Base-by-base conservation (phyloP, 2,329 filamentous ascomycete genomes). In the Alternaria viburni region DNA sequence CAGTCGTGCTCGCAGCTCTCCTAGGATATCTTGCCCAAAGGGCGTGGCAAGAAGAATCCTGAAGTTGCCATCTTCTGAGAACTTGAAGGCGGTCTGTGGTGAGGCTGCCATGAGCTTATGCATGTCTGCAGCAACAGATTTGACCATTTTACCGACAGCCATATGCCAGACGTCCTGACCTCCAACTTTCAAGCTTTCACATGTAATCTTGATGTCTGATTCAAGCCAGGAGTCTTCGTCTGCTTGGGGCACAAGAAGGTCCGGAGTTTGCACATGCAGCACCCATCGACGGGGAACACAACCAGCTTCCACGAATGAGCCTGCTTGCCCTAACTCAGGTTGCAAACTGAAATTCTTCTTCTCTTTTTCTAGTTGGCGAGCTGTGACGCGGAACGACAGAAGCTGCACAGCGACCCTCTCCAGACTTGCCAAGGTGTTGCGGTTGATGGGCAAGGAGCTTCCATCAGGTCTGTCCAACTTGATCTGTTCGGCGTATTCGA, bases 51-150 rank as follows among this genome's bases (percentile, higher is more conserved):
- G 81, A 8, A 86, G 83, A 57, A 93, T 81, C 15, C 85, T 85
- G 75, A 93, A 91, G 59, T 87, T 85, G 47, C 90, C 90, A 7
- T 84, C 85, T 21, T 80, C 79, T 66, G 87, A 85, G 76, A 91
- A 92, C 4, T 84, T 84, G 23, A 93, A 86, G 69, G 91, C 87
- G 4, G 83, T 82, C 68, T 90, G 88, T 23, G 89, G 81, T 52
- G 71, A 80, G 49, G 67, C 69, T n/a, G 78, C 69, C 65, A 79
- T 79, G 23, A 84, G 74, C 56, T 80, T 76, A 44, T 75, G 69
- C 76, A 79, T 78, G 52, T 77, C 74, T 25, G 68, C 66, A n/a
- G 71, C 74, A 36, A 75, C 75, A 23, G 77, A 64, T 56, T 76
- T 74, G 11, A 76, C 71, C 69, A 83, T 76, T 6, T 69, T 77